phyloP scores from a whole-genome alignment of 768 basidiomycete genomes.

The Gelatoporia subvermispora region DNA sequence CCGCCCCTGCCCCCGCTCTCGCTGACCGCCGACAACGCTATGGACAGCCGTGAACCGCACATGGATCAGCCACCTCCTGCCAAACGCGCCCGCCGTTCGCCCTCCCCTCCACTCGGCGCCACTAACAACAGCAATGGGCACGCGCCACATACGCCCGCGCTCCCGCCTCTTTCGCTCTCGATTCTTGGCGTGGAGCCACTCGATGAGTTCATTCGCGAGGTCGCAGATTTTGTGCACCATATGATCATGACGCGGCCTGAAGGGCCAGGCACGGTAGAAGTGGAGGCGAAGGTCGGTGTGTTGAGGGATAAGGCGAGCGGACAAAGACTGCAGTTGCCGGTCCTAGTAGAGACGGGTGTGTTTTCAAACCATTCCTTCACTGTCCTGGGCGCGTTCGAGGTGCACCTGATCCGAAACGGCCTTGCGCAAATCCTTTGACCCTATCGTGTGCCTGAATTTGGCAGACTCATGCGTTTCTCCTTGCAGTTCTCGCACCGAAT shows the following conservation, averaged over 20 bases:
- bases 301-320: conserved; percentile 54
- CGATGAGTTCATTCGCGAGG: conserved; percentile 89
- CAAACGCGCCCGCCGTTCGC: conserved; percentile 35
- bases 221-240: conserved; percentile 85
- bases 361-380: conserved; percentile 12
- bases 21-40: conserved; percentile 3
- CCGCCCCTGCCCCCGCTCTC: not conserved
- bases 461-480: not conserved
- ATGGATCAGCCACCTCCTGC: conserved; percentile 22
- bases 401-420: not conserved
- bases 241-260: conserved; percentile 52
- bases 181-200: conserved; percentile 87
- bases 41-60: conserved; percentile 20
- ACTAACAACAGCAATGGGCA: conserved; percentile 17
- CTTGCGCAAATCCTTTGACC: not conserved
- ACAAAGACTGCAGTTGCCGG: conserved; percentile 61
- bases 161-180: conserved; percentile 69
- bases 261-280: conserved; percentile 56
- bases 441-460: too few relatives aligned
- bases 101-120: conserved; percentile 19
- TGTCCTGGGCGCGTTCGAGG: not conserved
- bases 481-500: conserved; percentile 63
- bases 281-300: conserved; percentile 87
- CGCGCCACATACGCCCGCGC: conserved; percentile 7
- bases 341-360: conserved; percentile 82